These are phyloP conservation scores for Mrakia gelida DNA, from an alignment of 768 basidiomycete genomes.

Conservation along the genomic window DNA sequence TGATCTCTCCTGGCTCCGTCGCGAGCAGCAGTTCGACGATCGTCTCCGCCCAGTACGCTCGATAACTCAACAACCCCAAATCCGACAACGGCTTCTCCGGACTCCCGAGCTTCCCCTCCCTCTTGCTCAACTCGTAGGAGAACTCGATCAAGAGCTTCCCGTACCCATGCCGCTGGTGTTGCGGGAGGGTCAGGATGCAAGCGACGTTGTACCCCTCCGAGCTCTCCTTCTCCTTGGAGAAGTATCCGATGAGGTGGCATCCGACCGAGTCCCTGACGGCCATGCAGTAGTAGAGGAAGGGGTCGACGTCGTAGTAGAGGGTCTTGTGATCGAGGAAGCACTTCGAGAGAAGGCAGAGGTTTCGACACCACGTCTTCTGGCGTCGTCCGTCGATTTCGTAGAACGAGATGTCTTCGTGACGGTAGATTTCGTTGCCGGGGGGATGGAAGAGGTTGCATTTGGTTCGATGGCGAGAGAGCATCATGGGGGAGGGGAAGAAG, in stretches of 20 bases:
- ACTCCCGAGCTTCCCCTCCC: slow-evolving; percentile 89
- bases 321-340: slow-evolving; percentile 99
- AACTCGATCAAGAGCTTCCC: slow-evolving; percentile 96
- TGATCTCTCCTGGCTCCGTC: slow-evolving; percentile 63
- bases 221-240: slow-evolving; percentile 98
- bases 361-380: slow-evolving; percentile 93
- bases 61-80: slow-evolving; percentile 83
- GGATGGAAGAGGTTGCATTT: slow-evolving; percentile 90
- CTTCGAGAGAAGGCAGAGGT: slow-evolving; percentile 92
- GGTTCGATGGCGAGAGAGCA: slow-evolving; percentile 83
- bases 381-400: slow-evolving; percentile 98
- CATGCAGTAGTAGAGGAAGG: slow-evolving; percentile 99
- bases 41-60: slow-evolving; percentile 95
- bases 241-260: slow-evolving; percentile 94
- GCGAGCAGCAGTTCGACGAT: slow-evolving; percentile 82
- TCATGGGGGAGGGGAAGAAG: slow-evolving; percentile 84
- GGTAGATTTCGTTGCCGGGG: slow-evolving; percentile 98
- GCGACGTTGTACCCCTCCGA: slow-evolving; percentile 98
- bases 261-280: slow-evolving; percentile 84
- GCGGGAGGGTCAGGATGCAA: slow-evolving; percentile 96
- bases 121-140: slow-evolving; percentile 87
- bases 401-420: slow-evolving; percentile 92
- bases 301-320: slow-evolving; percentile 98
- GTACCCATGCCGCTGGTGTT: slow-evolving; percentile 93
- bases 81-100: slow-evolving; percentile 97